Evolutionary conservation across 805 yeast species (phyloP), one percentile per base, ranked within the genome.

Genomic region (Wickerhamiella alocasiicola): DNA sequence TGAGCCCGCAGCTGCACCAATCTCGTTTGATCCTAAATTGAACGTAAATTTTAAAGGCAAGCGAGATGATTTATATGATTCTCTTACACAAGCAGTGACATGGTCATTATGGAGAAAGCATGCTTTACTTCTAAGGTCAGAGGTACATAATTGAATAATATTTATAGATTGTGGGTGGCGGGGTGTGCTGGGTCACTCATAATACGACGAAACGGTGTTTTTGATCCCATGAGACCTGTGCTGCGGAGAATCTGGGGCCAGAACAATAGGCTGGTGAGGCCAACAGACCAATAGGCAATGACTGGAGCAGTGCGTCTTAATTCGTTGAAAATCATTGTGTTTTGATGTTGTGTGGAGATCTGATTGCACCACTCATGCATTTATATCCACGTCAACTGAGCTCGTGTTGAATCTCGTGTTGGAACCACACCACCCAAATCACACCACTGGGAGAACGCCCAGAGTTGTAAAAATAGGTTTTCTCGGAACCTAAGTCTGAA

Each of bases 1-100:
- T 5, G 19, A 17, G 37, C 38, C 43, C n/a, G 27, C 31, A 3
- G n/a, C 13, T 4, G 35, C 46, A 12, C 50, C 49, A 1, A 34
- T 51, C 6, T 31, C 12, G 3, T 30, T 48, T 15, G 40, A 15
- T 6, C 20, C 17, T 4, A 12, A 41, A n/a, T 23, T 21, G 2
- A 26, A 20, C 5, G 38, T 19, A 1, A 26, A 20, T 15, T 20
- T 33, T 4, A 17, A 19, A 4, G 28, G 31, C 9, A 56, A 54
- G 16, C 78, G 71, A 31, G 87, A 78, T 53, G 87, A 78, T 53
- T 58, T 78, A 42, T 70, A 76, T 6, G 87, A 78, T 53, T 65
- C 78, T 1, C 58, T 78, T n/a, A 57, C 78, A 12, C 82, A 78
- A 54, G 80, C 73, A 1, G 44, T 76, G 2, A 64, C 71, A 1